A percentile compares a stretch with the other conserved stretches of the same genome.
Conservation (phyloP, 805 yeast genomes). For the Hanseniaspora mollemarum region DNA sequence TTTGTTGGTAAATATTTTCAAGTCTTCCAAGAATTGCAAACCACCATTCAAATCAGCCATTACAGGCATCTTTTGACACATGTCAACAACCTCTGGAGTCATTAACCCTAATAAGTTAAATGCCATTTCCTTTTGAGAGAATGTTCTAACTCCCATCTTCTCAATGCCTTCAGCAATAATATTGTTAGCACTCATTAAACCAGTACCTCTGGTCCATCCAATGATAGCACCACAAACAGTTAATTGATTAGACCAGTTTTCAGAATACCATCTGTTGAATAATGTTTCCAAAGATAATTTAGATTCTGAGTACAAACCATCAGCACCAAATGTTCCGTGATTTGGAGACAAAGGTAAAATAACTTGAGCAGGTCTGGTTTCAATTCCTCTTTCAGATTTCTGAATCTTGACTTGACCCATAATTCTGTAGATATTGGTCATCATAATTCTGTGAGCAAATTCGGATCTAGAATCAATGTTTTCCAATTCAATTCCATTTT, state of each 20-base stretch:
- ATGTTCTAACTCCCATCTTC: constrained; percentile 89
- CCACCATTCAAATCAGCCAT: constrained; percentile 99
- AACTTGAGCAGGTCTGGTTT: constrained; percentile 97
- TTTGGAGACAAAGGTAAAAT: constrained; percentile 94
- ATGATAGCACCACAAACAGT: constrained; percentile 96
- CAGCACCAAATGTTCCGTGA: constrained; percentile 98
- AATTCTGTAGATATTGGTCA: constrained; percentile 85
- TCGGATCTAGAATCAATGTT: constrained; percentile 89
- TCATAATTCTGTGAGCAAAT: constrained; percentile 96
- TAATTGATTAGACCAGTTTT: constrained; percentile 88
- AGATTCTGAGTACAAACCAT: constrained; percentile 96
- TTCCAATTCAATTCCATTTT: constrained; percentile 92
- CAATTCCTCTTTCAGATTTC: constrained; percentile 62
- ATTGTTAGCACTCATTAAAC: constrained; percentile 95
- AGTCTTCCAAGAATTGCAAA: constrained; percentile 80
- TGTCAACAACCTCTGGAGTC: constrained; percentile 70
- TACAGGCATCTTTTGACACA: constrained; percentile 88
- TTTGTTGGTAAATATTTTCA: constrained; percentile 73
- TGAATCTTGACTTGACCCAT: constrained; percentile 81
- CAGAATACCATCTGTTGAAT: constrained; percentile 98
- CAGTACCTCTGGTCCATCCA: constrained; percentile 99
- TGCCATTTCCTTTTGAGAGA: constrained; percentile 98
- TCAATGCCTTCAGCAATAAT: constrained; percentile 97
- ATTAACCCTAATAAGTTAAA: constrained; percentile 90
- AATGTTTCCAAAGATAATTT: constrained; percentile 89